Conservation (phyloP, 2,329 filamentous ascomycete genomes). For the Aspergillus brasiliensis region DNA sequence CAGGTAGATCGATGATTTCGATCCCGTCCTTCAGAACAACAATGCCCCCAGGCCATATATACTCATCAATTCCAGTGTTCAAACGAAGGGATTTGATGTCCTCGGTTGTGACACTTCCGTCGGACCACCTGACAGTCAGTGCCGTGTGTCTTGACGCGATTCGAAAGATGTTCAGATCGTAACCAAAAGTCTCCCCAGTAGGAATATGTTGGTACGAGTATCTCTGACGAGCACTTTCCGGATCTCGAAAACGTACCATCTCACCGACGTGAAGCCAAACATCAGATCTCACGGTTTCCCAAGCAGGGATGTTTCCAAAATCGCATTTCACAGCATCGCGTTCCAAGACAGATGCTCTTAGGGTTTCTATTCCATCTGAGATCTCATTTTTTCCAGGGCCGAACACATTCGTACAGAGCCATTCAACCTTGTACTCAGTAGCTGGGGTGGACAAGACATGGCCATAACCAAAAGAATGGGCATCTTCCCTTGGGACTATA, state of each 20-base stretch:
- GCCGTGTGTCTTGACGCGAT: conserved; percentile 52
- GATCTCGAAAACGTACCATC: conserved; percentile 59
- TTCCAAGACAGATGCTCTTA: conserved; percentile 24
- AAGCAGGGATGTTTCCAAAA: conserved; percentile 21
- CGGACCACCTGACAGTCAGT: conserved; percentile 62
- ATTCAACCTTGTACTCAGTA: conserved; percentile 51
- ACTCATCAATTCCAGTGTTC: conserved; percentile 46
- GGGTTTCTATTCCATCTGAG: conserved; percentile 13
- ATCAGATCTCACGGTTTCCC: not conserved
- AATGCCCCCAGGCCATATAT: conserved; percentile 61
- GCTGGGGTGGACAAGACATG: conserved; percentile 55
- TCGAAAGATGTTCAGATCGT: conserved; percentile 61
- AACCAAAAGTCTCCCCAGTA: conserved; percentile 53
- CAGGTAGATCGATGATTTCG: conserved; percentile 15
- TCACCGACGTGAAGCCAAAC: conserved; percentile 47
- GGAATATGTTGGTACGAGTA: conserved; percentile 53
- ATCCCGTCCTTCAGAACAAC: conserved; percentile 50
- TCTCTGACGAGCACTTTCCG: conserved; percentile 53
- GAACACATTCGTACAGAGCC: conserved; percentile 52
- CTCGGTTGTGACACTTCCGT: conserved; percentile 54
- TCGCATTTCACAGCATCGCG: conserved; percentile 27
- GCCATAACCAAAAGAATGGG: conserved; percentile 54
- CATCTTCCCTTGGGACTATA: not conserved
- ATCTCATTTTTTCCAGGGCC: conserved; percentile 22
- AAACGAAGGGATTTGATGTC: conserved; percentile 44